phyloP scores from a whole-genome alignment of 805 yeast species.

The Starmerella bacillaris region DNA sequence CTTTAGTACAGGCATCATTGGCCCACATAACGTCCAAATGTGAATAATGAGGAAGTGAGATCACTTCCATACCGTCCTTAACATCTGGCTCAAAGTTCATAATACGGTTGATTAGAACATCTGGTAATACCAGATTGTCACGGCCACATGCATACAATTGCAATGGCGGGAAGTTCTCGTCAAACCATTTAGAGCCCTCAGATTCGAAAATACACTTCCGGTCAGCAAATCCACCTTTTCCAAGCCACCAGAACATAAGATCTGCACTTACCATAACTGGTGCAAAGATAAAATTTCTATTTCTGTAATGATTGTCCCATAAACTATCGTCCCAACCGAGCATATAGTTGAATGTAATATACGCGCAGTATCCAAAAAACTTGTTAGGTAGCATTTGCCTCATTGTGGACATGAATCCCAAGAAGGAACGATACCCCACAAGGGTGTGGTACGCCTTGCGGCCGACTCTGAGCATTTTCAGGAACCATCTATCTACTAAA shows the following conservation, averaged over 20 bases:
- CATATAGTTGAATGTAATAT: constrained; percentile 67
- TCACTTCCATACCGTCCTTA: constrained; percentile 13
- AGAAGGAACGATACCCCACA: constrained; percentile 63
- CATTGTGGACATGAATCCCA: constrained; percentile 53
- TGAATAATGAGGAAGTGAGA: constrained; percentile 44
- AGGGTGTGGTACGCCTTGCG: constrained; percentile 22
- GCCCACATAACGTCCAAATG: constrained; percentile 94
- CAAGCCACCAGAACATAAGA: constrained; percentile 88
- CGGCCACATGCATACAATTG: constrained; percentile 50
- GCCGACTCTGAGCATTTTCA: constrained; percentile 20
- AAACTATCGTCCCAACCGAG: constrained; percentile 72
- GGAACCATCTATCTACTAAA: constrained; percentile 35
- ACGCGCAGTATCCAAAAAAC: constrained; percentile 48
- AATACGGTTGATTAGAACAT: constrained; percentile 46
- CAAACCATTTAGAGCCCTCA: constrained; percentile 28
- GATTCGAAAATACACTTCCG: constrained; percentile 37
- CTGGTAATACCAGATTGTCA: constrained; percentile 68
- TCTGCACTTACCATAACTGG: constrained; percentile 68
- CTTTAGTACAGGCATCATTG: constrained; percentile 43
- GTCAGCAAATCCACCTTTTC: constrained; percentile 32
- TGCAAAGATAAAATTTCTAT: constrained; percentile 65
- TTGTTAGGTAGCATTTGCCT: constrained; percentile 34
- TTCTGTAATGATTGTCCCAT: constrained; percentile 53
- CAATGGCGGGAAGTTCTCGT: constrained; percentile 36
- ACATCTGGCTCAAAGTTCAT: constrained; percentile 32